Evolutionary conservation across 345 rosid genomes (phyloP), one percentile per base, ranked within the genome.

Genomic region (Citrus trifoliata): DNA sequence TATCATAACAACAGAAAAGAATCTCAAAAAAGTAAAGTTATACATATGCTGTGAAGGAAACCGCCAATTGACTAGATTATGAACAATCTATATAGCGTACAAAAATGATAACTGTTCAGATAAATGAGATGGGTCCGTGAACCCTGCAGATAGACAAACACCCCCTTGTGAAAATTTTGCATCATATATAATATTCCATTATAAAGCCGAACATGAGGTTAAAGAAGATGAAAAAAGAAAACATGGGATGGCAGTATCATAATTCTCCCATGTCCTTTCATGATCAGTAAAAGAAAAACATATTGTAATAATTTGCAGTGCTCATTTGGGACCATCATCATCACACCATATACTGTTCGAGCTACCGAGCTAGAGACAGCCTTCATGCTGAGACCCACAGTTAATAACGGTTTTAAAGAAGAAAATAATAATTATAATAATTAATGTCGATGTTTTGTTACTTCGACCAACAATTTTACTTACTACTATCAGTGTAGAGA

Each of bases 201-300:
- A 14, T 12, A 69, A 71, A 27, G 81, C 68, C 68, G 68, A 48
- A 27, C 40, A 42, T 25, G 24, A 76, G 51, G 48, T 59, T 71
- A 67, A 76, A 72, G 32, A 76, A 25, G 28, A 42, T 10, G 3
- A 9, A 24, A 46, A 46, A 46, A 46, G 51, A 46, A 65, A n/a
- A 21, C 38, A n/a, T 56, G 32, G 48, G 21, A 18, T 56, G 32
- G 48, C 10, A 63, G 22, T 4, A 70, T 74, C 67, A 80, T 53
- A 53, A 53, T 75, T 78, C 67, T 74, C 77, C 60, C 38, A 14
- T 63, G 82, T 78, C 77, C 76, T 58, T 56, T 80, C 73, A 82
- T 73, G 30, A 32, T 62, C 70, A 75, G 42, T 22, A 71, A 63
- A 75, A 61, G 71, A 27, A 48, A 70, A 58, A 25, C 9, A 16